Percentiles rank a stretch among this genome's conserved stretches.
phyloP scores from a whole-genome alignment of 345 rosid species.

The Pistacia atlantica region DNA sequence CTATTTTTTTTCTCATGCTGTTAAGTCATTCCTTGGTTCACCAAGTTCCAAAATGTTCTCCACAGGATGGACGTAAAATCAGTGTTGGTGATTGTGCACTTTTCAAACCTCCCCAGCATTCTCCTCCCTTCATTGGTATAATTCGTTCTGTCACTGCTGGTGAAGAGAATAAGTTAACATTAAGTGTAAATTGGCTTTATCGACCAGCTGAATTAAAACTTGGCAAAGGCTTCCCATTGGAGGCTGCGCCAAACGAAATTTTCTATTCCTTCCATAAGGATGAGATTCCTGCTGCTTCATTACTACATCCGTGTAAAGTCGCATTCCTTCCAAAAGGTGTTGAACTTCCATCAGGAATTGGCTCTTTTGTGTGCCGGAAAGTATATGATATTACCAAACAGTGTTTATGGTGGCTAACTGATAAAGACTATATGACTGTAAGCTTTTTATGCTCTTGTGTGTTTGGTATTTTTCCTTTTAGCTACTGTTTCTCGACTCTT shows the following conservation, averaged over 20 bases:
- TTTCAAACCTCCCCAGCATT: slow-evolving; percentile 77
- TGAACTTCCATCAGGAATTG: slow-evolving; percentile 76
- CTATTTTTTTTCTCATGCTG: not conserved
- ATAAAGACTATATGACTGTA: slow-evolving; percentile 85
- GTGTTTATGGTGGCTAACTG: slow-evolving; percentile 95
- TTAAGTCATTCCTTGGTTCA: not conserved
- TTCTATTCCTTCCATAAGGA: slow-evolving; percentile 96
- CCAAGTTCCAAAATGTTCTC: not conserved
- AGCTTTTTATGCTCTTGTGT: slow-evolving; percentile 29
- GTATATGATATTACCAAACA: slow-evolving; percentile 76
- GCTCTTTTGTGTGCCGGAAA: slow-evolving; percentile 81
- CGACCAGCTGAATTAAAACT: slow-evolving; percentile 83
- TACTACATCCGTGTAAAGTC: slow-evolving; percentile 97
- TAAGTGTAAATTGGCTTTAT: slow-evolving; percentile 89
- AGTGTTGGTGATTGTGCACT: slow-evolving; percentile 92
- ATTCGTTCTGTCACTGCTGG: slow-evolving; percentile 54
- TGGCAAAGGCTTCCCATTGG: slow-evolving; percentile 80
- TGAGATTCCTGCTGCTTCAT: slow-evolving; percentile 81
- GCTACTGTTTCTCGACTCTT: not conserved
- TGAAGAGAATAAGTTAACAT: slow-evolving; percentile 51
- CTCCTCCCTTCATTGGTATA: slow-evolving; percentile 91
- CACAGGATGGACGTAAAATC: slow-evolving; percentile 84
- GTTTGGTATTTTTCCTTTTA: not conserved
- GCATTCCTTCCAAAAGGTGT: slow-evolving; percentile 81
- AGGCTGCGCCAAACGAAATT: slow-evolving; percentile 89